Base-by-base conservation (phyloP, 2,329 filamentous ascomycete species). In the Ophiostoma novo-ulmi region DNA sequence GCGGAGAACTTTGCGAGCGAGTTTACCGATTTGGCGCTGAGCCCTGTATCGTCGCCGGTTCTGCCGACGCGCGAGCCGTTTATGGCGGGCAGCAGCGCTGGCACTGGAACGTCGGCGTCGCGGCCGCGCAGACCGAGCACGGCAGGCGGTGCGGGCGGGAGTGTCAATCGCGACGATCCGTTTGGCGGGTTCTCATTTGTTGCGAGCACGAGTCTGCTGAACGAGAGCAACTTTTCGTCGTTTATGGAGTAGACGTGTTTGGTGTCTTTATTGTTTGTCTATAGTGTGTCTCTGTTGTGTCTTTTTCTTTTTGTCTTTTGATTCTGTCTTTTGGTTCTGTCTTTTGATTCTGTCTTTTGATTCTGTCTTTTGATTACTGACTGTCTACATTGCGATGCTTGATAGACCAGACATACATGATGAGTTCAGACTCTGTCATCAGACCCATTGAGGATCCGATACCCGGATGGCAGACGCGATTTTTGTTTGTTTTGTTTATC, bases 1-100 rank as follows among this genome's bases (percentile, higher is more conserved):
- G 95, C 95, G 0, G 96, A 99, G 85, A 99, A 99, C 81, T 99
- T 99, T 80, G 87, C 91, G 0, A 83, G 85, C n/a, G 93, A 97
- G 78, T 99, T 99, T 78, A 99, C 94, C 0, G 89, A 91, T 70
- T 80, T 97, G 73, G 87, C 92, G 3, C 83, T 98, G 69, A 96
- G 91, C 78, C 93, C 93, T 6, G 84, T 91, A 1, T 78, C 89
- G 70, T 80, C 81, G 13, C 80, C 76, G 73, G 41, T 44, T 14
- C 38, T 66, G 14, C n/a, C 38, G 65, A 31, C 39, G 65, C 36
- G 58, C 11, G 58, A 63, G 26, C 6, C 13, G 26, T 61, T 61
- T 11, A n/a, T n/a, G 14, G 17, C 17, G 14, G 31, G 14, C 17
- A 10, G n/a, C 14, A 5, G 17, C 48, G 48, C 10, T 11, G 48